Conservation (phyloP, 306 rosid genomes). For the Acacia melanoxylon region DNA sequence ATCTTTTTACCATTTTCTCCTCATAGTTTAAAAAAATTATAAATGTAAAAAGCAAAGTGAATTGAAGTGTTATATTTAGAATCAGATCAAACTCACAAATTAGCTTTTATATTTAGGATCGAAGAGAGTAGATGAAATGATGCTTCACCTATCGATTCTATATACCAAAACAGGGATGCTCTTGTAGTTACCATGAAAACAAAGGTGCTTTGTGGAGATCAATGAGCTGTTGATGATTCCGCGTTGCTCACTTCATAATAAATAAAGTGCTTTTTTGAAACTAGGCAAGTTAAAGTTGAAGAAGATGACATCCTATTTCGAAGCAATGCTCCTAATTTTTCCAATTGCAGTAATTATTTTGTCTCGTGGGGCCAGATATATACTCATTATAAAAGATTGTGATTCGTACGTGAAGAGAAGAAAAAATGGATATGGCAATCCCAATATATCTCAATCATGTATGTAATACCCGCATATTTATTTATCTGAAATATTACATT, state of each 20-base stretch:
- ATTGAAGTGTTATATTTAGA: no score
- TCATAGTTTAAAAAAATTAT: no score
- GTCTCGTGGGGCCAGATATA: conserved; percentile 10
- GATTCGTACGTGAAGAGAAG: background rate
- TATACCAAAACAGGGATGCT: no score
- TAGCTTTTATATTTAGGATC: no score
- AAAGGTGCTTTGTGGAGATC: background rate
- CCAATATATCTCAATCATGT: conserved; percentile 24
- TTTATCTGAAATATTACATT: no score
- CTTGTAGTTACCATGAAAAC: background rate
- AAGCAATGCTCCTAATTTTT: background rate
- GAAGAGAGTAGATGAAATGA: no score
- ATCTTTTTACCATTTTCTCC: no score
- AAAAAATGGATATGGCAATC: conserved; percentile 28
- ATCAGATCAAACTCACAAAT: no score
- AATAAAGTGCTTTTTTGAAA: conserved; percentile 13
- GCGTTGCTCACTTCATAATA: conserved; percentile 1
- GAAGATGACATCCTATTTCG: conserved; percentile 16
- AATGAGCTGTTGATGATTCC: background rate
- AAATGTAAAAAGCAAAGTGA: no score
- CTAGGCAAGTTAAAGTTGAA: background rate
- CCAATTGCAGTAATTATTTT: conserved; percentile 29
- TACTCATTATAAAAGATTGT: background rate
- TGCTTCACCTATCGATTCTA: no score
- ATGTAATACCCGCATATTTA: no score